These are phyloP conservation scores for Scedosporium aurantiacum DNA, from an alignment of 2,329 filamentous ascomycete species.

Conservation along the genomic window DNA sequence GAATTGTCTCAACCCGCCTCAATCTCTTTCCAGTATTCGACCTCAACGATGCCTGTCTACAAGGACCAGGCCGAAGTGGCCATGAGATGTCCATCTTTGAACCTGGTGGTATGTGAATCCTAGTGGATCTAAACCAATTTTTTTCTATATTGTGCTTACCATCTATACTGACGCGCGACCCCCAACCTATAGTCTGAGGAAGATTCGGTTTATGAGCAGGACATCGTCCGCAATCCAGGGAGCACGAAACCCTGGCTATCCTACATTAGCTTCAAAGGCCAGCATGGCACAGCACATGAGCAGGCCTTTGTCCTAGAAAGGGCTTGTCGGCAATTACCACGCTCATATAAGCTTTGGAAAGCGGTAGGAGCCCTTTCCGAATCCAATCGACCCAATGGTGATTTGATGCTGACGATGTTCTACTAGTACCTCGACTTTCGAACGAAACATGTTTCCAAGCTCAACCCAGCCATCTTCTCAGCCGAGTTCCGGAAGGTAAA, in stretches of 20 bases:
- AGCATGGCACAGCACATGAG: conserved; percentile 74
- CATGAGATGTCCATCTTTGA: no score
- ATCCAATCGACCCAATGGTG: neutral
- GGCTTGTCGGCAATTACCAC: conserved; percentile 77
- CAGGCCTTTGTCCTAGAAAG: conserved; percentile 83
- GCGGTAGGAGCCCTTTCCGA: conserved; percentile 42
- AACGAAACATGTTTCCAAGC: conserved; percentile 65
- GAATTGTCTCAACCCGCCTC: no score
- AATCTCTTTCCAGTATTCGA: no score
- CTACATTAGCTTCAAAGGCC: conserved; percentile 83
- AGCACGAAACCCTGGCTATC: conserved; percentile 91
- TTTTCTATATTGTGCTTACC: no score
- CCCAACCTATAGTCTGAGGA: conserved; percentile 54
- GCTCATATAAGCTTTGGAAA: conserved; percentile 98
- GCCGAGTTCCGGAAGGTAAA: conserved; percentile 90
- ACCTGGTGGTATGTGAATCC: neutral
- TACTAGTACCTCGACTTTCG: conserved; percentile 73
- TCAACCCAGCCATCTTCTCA: conserved; percentile 71
- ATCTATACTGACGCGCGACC: neutral
- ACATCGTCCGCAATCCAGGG: conserved; percentile 74
- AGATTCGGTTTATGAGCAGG: conserved; percentile 93
- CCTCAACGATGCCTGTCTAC: no score
- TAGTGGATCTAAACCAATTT: no score
- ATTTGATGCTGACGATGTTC: conserved; percentile 4
- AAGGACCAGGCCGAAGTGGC: no score